Conservation (phyloP, 2,329 filamentous ascomycete genomes). For the Arthrinium phaeospermum region DNA sequence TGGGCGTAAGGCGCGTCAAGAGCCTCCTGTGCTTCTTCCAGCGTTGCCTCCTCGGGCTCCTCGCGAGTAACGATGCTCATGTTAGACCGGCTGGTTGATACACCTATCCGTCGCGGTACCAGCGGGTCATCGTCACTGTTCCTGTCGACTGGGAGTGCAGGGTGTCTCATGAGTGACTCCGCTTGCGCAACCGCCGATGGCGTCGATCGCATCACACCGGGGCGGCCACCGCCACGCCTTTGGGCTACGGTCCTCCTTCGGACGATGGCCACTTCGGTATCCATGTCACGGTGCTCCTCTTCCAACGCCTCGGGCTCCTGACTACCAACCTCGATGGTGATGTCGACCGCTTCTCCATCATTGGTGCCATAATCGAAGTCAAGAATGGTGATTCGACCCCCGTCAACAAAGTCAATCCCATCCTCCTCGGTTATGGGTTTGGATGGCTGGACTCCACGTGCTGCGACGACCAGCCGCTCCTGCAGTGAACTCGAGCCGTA, state of each 20-base stretch:
- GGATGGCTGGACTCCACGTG: slow-evolving; percentile 68
- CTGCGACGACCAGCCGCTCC: slow-evolving; percentile 71
- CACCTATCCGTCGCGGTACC: slow-evolving; percentile 39
- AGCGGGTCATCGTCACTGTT: slow-evolving; percentile 10
- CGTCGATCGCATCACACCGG: slow-evolving; percentile 54
- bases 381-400: slow-evolving; percentile 73
- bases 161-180: slow-evolving; percentile 38
- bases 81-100: not conserved
- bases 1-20: slow-evolving; percentile 77
- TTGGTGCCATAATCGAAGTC: slow-evolving; percentile 72
- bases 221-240: slow-evolving; percentile 56
- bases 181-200: slow-evolving; percentile 46
- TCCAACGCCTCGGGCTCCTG: slow-evolving; percentile 71
- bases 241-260: slow-evolving; percentile 75
- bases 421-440: slow-evolving; percentile 70
- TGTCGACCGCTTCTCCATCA: slow-evolving; percentile 61
- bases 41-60: slow-evolving; percentile 51
- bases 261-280: slow-evolving; percentile 79
- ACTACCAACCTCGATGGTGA: slow-evolving; percentile 77
- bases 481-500: slow-evolving; percentile 53
- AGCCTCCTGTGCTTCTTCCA: slow-evolving; percentile 63
- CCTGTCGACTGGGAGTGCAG: slow-evolving; percentile 38
- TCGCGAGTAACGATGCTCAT: slow-evolving; percentile 36
- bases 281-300: slow-evolving; percentile 76
- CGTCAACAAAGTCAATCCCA: slow-evolving; percentile 77